Evolutionary conservation across 2,329 filamentous ascomycete species (phyloP), one percentile per base, ranked within the genome.

Genomic region (Colletotrichum sp.): DNA sequence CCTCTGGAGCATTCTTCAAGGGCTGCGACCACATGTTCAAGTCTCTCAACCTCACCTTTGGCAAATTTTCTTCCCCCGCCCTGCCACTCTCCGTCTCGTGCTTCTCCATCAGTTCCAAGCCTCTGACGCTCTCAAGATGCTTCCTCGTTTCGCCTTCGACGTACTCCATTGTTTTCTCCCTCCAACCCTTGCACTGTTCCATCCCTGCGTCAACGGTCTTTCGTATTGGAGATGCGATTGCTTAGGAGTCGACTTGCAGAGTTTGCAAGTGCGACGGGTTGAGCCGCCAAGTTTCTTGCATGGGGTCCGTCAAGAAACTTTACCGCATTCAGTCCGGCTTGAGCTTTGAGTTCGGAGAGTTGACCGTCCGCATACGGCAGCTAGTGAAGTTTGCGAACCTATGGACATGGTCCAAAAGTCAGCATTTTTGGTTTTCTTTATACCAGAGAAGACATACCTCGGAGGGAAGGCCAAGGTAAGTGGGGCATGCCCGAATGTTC

Each of bases 191-290:
- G 69, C 87, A 81, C 80, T 80, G 72, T 34, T 82, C 82, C 5
- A 83, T 83, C 30, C 83, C 82, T 5, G 84, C 81, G 2, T 79
- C 77, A 13, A 76, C 72, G 65, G 36, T 60, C 73, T 59, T 68
- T 84, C 30, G 98, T 85, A 75, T 93, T 92, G 0, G 94, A 92
- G 76, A 93, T 88, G 39, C 98, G 86, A 15, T 90, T 89, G 12
- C 91, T 88, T 66, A 8, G 87, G 87, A 5, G 84, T 82, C 4
- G 89, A 91, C 24, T 74, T 95, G 92, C 60, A 99, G 88, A 1
- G 95, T 92, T 28, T 95, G 95, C 24, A 98, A 88, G 82, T 99
- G 96, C 3, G 94, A 94, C 22, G 98, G 89, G 1, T 95, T 93
- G 83, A 98, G 98, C 18, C 18, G 92, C 90, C 0, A 94, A 91